A percentile compares a stretch with the other conserved stretches of the same genome.
Evolutionary conservation across 257 asterid genomes (phyloP).

Genomic region (Plectranthus barbatus): DNA sequence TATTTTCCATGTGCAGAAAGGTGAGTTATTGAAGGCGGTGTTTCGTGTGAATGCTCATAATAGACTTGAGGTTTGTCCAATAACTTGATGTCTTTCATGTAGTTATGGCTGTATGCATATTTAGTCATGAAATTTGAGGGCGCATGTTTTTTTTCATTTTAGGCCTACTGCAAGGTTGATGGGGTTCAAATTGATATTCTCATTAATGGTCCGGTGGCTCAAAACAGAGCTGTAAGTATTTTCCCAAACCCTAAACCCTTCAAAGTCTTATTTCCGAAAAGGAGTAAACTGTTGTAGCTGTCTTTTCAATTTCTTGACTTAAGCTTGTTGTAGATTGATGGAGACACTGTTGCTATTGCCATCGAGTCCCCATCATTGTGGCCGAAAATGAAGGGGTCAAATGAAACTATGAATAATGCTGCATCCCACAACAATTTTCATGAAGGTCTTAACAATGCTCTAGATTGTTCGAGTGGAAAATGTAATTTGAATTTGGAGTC

Average conservation of each 20-base stretch:
- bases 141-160: constrained; percentile 12
- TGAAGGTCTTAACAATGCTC: constrained; percentile 21
- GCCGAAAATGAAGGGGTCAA: constrained; percentile 47
- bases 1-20: constrained; percentile 38
- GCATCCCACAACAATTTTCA: constrained; percentile 17
- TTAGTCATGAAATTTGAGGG: background rate
- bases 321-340: constrained; percentile 57
- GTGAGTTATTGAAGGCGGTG: constrained; percentile 50
- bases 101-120: background rate
- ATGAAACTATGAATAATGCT: constrained; percentile 22
- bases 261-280: no score
- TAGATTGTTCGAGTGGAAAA: constrained; percentile 36
- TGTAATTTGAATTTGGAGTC: constrained; percentile 25
- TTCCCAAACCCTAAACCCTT: background rate
- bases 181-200: constrained; percentile 75
- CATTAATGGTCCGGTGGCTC: constrained; percentile 50
- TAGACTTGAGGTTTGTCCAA: constrained; percentile 58
- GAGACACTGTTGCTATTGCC: constrained; percentile 69
- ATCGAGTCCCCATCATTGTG: constrained; percentile 63
- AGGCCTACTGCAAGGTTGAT: constrained; percentile 90
- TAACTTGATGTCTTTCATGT: background rate
- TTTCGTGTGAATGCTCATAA: constrained; percentile 84
- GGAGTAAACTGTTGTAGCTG: no score
- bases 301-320: constrained; percentile 1
- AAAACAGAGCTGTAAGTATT: constrained; percentile 84